Base-by-base conservation (phyloP, 192 early-diverging fungal species). In the Coemansia sp. region DNA sequence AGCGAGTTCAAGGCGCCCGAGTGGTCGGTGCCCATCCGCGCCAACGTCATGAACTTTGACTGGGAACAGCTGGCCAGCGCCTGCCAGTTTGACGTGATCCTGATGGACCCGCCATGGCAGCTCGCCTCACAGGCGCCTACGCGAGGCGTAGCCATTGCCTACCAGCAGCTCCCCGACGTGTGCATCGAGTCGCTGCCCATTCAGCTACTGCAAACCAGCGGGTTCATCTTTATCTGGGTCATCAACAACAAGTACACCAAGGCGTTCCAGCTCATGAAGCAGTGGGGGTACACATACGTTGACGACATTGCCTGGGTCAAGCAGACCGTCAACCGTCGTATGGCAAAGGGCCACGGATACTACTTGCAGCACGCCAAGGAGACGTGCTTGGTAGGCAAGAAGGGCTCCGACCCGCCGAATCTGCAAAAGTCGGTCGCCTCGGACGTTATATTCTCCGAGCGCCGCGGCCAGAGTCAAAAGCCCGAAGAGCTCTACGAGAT, bases 281-380 rank as follows among this genome's bases (percentile, higher is more conserved):
- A 91, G 76, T 97, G 95, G 95, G 95, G 95, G 12, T 95, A 95
- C 74, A 90, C 85, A 75, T 94, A 94, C 65, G 91, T 95, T 9
- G 95, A 97, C 73, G 94, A 96, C 75, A 93, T 97, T 33, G 92
- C 95, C 14, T 97, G 95, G 95, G 93, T 97, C 42, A 97, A 97
- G 70, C 93, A 95, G 65, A 96, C 94, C 12, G 93, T 96, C 64
- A 96, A 96, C 79, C 87, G 95, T 48, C 85, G 95, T 50, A 92
- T 97, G 92, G 95, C 95, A 9, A 97, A 97, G 72, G 95, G 95
- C 7, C 95, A 97, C 69, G 95, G 95, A 13, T 95, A 96, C 77
- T 97, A 97, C 68, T 76, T 97, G 68, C 95, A 97, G 75, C 95
- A 97, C 64, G 95, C 95, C 25, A 97, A 97, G 70, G 95, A 97